phyloP scores from a whole-genome alignment of 2,329 filamentous ascomycete species.

The Colletotrichum lindemuthianum region DNA sequence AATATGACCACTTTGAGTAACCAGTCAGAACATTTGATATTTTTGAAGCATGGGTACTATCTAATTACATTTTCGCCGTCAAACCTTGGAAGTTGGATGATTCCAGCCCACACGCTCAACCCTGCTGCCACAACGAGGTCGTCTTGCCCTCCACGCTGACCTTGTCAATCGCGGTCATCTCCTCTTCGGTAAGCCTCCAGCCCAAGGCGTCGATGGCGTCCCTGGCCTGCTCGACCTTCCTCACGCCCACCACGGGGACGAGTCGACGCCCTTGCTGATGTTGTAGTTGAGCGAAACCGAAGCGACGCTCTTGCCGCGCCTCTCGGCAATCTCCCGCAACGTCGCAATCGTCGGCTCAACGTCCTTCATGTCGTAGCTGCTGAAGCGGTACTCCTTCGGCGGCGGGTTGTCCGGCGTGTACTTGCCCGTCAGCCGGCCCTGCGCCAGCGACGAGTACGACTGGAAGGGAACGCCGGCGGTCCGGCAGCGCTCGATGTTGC shows the following conservation, averaged over 20 bases:
- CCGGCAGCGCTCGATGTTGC: not conserved
- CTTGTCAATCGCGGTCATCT: not conserved
- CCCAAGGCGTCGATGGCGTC: not conserved
- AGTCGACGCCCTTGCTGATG: not conserved
- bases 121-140: constrained; percentile 3
- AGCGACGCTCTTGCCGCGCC: not conserved
- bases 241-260: not conserved
- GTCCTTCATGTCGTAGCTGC: constrained; percentile 5
- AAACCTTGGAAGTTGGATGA: not conserved
- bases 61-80: not conserved
- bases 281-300: constrained; percentile 8
- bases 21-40: too few species aligned
- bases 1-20: too few species aligned
- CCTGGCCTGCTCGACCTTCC: constrained; percentile 1
- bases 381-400: not conserved
- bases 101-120: not conserved
- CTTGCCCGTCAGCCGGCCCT: not conserved
- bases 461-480: not conserved
- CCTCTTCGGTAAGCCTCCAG: constrained; percentile 1
- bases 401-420: not conserved
- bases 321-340: not conserved
- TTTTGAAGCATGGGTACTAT: not conserved
- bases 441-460: constrained; percentile 3
- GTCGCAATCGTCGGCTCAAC: not conserved
- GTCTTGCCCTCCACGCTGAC: not conserved